Conservation (phyloP, 805 yeast genomes). For the Phaffomyces opuntiae region DNA sequence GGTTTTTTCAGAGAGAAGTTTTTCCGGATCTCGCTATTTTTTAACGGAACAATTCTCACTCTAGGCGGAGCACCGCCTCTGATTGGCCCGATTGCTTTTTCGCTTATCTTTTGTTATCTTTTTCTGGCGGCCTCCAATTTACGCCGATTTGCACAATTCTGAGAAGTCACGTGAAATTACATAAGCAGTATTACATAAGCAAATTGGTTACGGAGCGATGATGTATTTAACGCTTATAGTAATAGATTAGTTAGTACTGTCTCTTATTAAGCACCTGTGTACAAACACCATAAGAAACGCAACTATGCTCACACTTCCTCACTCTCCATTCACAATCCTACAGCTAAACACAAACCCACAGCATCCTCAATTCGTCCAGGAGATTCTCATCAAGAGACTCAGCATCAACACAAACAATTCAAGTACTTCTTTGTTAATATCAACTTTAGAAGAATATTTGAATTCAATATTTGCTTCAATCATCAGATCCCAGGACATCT, state of each 20-base stretch:
- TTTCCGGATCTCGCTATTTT: neutral
- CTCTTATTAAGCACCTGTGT: no score
- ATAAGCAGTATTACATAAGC: no score
- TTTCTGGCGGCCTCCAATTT: no score
- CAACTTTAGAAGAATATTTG: slow-evolving; percentile 9
- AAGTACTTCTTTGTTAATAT: slow-evolving; percentile 5
- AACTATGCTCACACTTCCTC: slow-evolving; percentile 1
- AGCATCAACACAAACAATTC: neutral
- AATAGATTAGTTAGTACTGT: no score
- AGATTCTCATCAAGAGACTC: slow-evolving; percentile 4
- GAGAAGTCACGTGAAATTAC: no score
- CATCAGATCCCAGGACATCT: neutral
- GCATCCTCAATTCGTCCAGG: slow-evolving; percentile 1
- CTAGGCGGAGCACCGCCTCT: neutral
- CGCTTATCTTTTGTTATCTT: neutral
- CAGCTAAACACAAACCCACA: neutral
- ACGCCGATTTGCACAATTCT: no score
- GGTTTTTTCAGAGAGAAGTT: no score
- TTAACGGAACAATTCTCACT: neutral
- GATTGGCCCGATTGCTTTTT: neutral
- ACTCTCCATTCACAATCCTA: slow-evolving; percentile 1
- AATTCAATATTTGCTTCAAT: slow-evolving; percentile 2
- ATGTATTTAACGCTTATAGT: no score
- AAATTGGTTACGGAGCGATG: no score
- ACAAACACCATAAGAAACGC: no score